A percentile compares a stretch with the other conserved stretches of the same genome.
phyloP scores from a whole-genome alignment of 805 yeast species.

The Clavispora asparagi region DNA sequence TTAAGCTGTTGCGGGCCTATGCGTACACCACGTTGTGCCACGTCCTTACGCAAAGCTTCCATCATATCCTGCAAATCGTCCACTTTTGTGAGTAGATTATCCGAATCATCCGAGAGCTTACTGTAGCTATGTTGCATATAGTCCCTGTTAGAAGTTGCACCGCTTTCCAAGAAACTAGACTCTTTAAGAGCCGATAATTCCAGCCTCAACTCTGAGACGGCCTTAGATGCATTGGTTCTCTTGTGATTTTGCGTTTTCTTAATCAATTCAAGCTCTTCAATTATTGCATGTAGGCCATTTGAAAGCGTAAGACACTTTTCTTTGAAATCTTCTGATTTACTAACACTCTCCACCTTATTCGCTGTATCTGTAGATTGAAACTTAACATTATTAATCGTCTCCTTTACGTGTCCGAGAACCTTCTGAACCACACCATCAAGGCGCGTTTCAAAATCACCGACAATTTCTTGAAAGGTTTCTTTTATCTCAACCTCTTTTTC shows the following conservation, averaged over 20 bases:
- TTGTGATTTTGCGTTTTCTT: slow-evolving; percentile 10
- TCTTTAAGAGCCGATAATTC: slow-evolving; percentile 18
- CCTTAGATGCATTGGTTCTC: neutral
- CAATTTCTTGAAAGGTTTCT: slow-evolving; percentile 12
- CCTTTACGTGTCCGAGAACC: neutral
- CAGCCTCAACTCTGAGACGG: neutral
- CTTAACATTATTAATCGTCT: neutral
- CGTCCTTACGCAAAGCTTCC: slow-evolving; percentile 85
- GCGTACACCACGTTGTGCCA: slow-evolving; percentile 83
- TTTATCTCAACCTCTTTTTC: slow-evolving; percentile 36
- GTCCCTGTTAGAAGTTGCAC: slow-evolving; percentile 36
- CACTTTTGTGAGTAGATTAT: slow-evolving; percentile 64
- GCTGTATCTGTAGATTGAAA: neutral
- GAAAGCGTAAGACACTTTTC: neutral
- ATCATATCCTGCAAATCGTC: slow-evolving; percentile 91
- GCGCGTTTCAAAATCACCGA: slow-evolving; percentile 7
- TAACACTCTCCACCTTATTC: neutral
- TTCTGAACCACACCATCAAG: neutral
- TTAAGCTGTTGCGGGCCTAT: slow-evolving; percentile 72
- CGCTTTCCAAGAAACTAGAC: slow-evolving; percentile 31
- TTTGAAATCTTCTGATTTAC: neutral
- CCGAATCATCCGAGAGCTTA: slow-evolving; percentile 73
- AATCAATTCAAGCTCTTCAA: slow-evolving; percentile 15
- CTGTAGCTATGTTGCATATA: slow-evolving; percentile 76
- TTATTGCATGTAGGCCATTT: neutral